Evolutionary conservation across 805 yeast species (phyloP), one percentile per base, ranked within the genome.

Genomic region (Candida berthetii): DNA sequence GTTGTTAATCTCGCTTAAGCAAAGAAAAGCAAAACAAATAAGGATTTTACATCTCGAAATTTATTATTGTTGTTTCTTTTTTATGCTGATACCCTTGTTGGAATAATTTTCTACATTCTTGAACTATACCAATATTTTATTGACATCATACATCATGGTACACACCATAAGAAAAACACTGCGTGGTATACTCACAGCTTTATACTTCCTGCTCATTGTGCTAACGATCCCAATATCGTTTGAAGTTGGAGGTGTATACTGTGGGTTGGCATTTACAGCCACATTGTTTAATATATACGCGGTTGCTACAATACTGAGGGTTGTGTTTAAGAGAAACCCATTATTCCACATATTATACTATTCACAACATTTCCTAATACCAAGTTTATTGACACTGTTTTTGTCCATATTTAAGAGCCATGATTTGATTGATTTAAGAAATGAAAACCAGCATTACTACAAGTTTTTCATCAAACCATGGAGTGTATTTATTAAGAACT

Each of bases 211-310:
- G 6, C 74, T 86, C 39, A 79, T 87, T 11, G 74, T 89, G 24
- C 68, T 90, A 25, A 84, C 96, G 3, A 84, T 93, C 7, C 98
- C 98, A 4, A 72, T 93, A 46, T 85, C 97, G 19, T 93, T 93
- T 62, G 96, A 91, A 55, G 83, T 88, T 31, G 98, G 98, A 9
- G 97, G 98, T 1, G 73, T 82, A 16, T 72, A 78, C 42, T 91
- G 98, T 62, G 99, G 99, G 1, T 66, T 93, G 45, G 79, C 95
- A 16, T 93, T 80, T 60, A 80, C 91, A 0, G 72, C 80, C 27
- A 81, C 96, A 7, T 71, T 91, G 37, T 76, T 86, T 41, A 66
- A 76, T 35, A 62, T 84, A 40, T 90, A 89, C 61, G 81, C 86
- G 46, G 58, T 76, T 6, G 65, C 87, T 42, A 86, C 96, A 8